phyloP scores from a whole-genome alignment of 2,329 filamentous ascomycete species.

The Penicillium paneum region DNA sequence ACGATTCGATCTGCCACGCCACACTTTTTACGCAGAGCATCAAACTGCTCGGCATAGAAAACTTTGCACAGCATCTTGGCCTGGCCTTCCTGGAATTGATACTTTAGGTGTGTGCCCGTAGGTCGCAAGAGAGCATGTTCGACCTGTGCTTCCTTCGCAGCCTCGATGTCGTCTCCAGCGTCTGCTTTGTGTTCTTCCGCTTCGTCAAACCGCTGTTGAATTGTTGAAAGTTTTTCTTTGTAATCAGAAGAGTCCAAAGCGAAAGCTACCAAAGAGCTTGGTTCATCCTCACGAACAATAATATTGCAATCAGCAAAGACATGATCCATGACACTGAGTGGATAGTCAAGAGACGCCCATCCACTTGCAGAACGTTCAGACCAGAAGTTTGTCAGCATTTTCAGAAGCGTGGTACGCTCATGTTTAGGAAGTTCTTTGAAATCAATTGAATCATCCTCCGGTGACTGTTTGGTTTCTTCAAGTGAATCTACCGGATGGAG shows the following conservation, averaged over 20 bases:
- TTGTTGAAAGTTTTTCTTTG: conserved; percentile 66
- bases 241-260: conserved; percentile 88
- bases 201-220: conserved; percentile 37
- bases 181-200: conserved; percentile 26
- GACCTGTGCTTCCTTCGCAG: conserved; percentile 65
- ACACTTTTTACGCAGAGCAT: conserved; percentile 87
- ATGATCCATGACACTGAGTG: conserved; percentile 81
- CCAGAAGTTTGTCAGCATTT: conserved; percentile 97
- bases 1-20: conserved; percentile 91
- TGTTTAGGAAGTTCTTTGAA: conserved; percentile 80
- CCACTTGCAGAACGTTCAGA: conserved; percentile 94
- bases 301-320: conserved; percentile 97
- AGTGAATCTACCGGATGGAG: conserved; percentile 57
- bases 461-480: conserved; percentile 51
- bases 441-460: conserved; percentile 56
- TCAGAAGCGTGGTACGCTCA: conserved; percentile 89
- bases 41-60: conserved; percentile 97
- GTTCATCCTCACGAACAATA: conserved; percentile 95
- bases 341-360: conserved; percentile 90
- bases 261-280: conserved; percentile 92
- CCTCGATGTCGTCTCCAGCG: conserved; percentile 36
- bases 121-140: conserved; percentile 80
- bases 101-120: conserved; percentile 90
- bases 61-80: conserved; percentile 97
- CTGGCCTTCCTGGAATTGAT: conserved; percentile 90